Conservation (phyloP, 164 flowering plant genomes). For the Umbilicus rupestris region DNA sequence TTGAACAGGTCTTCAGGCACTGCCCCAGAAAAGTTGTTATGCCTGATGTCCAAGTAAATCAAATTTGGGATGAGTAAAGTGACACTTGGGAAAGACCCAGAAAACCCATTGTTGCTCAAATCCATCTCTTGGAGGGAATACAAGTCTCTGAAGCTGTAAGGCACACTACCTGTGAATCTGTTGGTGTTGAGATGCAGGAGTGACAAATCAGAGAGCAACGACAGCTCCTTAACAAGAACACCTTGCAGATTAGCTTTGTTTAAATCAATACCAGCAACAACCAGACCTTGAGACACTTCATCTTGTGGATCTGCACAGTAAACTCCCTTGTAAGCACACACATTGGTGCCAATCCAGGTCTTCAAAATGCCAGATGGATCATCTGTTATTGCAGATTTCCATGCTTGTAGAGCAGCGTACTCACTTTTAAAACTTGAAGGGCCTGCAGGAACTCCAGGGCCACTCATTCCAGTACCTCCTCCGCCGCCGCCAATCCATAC, state of each 20-base stretch:
- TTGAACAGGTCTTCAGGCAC: conserved; percentile 63
- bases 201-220: conserved; percentile 47
- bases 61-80: conserved; percentile 53
- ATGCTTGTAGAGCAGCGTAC: conserved; percentile 73
- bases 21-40: conserved; percentile 63
- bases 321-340: conserved; percentile 76
- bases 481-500: conserved; percentile 20
- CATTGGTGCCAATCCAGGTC: conserved; percentile 74
- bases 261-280: conserved; percentile 69
- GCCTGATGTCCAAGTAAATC: conserved; percentile 71
- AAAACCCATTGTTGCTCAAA: conserved; percentile 73
- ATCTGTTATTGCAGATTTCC: conserved; percentile 77
- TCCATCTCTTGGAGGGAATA: conserved; percentile 56
- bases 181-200: conserved; percentile 81
- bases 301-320: conserved; percentile 43
- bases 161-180: conserved; percentile 62
- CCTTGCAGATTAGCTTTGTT: conserved; percentile 73
- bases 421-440: conserved; percentile 30
- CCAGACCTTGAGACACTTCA: conserved; percentile 16
- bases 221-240: conserved; percentile 55
- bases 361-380: conserved; percentile 54
- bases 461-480: conserved; percentile 31
- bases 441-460: conserved; percentile 51
- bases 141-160: conserved; percentile 44
- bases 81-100: conserved; percentile 62